These are phyloP conservation scores for Venturia asperata DNA, from an alignment of 2,329 filamentous ascomycete genomes.

Conservation along the genomic window DNA sequence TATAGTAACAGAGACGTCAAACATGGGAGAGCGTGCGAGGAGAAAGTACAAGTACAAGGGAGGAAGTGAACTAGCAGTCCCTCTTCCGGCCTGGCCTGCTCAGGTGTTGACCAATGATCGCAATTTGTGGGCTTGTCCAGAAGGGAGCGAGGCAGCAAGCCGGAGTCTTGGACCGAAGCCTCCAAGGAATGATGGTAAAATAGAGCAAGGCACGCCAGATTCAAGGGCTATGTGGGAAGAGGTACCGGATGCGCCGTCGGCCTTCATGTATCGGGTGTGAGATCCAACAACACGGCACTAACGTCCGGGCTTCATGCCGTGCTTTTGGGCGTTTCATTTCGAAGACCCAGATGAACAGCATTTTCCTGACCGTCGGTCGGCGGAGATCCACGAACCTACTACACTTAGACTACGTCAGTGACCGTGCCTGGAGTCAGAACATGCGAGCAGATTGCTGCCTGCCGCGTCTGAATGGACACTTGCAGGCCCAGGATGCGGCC, in stretches of 20 bases:
- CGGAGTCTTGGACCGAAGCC: not conserved
- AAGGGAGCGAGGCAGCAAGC: not conserved
- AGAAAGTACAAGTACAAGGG: conserved; percentile 6
- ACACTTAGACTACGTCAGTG: not conserved
- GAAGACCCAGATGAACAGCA: not conserved
- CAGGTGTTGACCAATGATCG: conserved; percentile 8
- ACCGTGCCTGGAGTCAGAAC: not conserved
- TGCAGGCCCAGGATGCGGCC: not conserved
- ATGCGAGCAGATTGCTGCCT: not conserved
- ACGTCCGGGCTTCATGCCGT: not conserved
- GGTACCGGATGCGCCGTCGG: conserved; percentile 10
- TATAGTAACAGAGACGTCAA: not conserved
- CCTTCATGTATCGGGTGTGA: not conserved
- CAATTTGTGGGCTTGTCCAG: not conserved
- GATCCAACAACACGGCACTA: not conserved
- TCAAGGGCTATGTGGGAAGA: not conserved
- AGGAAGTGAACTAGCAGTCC: not conserved
- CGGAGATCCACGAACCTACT: not conserved
- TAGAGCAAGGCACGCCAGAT: not conserved
- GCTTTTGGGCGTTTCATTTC: not conserved
- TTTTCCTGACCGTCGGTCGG: not conserved
- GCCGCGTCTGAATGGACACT: not conserved
- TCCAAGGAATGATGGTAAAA: not conserved
- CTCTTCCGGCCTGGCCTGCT: not conserved
- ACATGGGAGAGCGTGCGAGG: not conserved